phyloP scores from a whole-genome alignment of 2,329 filamentous ascomycete species.

The Incumbomyces lentus region DNA sequence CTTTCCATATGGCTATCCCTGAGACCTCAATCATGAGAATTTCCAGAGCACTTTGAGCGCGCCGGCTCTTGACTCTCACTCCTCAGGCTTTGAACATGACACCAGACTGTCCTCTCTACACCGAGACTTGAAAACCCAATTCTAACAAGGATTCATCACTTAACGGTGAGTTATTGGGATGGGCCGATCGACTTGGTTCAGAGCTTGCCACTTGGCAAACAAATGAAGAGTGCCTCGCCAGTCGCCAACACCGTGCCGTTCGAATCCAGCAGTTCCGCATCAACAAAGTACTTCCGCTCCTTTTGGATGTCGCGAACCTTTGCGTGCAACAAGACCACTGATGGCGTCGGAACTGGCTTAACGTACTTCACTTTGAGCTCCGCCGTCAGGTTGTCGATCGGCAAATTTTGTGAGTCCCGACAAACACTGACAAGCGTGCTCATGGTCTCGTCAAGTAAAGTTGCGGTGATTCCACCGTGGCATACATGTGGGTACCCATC shows the following conservation, averaged over 20 bases:
- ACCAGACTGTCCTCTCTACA: too few species aligned
- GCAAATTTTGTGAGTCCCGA: background rate
- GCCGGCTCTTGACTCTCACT: too few species aligned
- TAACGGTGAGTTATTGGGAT: too few species aligned
- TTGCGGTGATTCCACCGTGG: constrained; percentile 12
- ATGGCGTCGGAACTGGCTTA: constrained; percentile 9
- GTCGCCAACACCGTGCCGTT: constrained; percentile 5
- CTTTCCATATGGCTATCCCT: too few species aligned
- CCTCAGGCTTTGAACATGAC: too few species aligned
- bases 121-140: too few species aligned
- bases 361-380: constrained; percentile 8
- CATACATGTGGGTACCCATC: constrained; percentile 10
- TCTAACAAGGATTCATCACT: too few species aligned
- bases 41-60: too few species aligned
- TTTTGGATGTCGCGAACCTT: constrained; percentile 8
- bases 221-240: constrained; percentile 10
- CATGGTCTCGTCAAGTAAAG: constrained; percentile 12
- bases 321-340: constrained; percentile 7
- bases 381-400: constrained; percentile 9
- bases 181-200: background rate
- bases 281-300: constrained; percentile 10
- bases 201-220: background rate
- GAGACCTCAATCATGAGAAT: too few species aligned
- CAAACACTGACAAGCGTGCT: constrained; percentile 9
- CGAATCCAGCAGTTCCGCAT: constrained; percentile 7